Evolutionary conservation across 2,329 filamentous ascomycete genomes (phyloP).

Genomic region (Trichoderma harzianum): DNA sequence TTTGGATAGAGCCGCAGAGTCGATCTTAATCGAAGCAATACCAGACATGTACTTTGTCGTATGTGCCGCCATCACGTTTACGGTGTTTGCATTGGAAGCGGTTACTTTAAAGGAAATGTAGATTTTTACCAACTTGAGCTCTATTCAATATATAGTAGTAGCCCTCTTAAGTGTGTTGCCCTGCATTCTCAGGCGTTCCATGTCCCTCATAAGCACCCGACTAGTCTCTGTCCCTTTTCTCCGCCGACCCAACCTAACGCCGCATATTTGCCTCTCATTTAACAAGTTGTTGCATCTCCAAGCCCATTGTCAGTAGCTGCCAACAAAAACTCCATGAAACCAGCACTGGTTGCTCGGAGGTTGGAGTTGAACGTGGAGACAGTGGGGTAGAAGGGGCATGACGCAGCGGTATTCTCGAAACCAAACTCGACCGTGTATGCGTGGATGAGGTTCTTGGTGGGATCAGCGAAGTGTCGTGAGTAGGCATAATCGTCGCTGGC

Average conservation of each 20-base stretch:
- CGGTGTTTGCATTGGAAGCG: not conserved
- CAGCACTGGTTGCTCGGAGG: constrained; percentile 43
- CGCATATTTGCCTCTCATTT: not conserved
- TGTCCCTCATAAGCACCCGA: not conserved
- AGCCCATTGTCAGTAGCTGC: constrained; percentile 18
- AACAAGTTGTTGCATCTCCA: constrained; percentile 2
- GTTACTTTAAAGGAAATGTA: not conserved
- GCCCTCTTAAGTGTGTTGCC: not conserved
- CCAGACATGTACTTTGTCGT: not conserved
- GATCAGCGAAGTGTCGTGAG: constrained; percentile 38
- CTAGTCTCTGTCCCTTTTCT: not conserved
- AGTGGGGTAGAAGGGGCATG: constrained; percentile 46
- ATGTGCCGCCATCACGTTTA: not conserved
- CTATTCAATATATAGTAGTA: not conserved
- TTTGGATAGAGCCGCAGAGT: not conserved
- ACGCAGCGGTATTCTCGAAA: constrained; percentile 15
- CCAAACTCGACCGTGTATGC: constrained; percentile 49
- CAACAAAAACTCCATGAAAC: constrained; percentile 46
- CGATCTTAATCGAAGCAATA: not conserved
- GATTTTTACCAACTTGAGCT: not conserved
- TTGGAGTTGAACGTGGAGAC: constrained; percentile 39
- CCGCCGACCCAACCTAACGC: not conserved
- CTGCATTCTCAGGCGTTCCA: not conserved
- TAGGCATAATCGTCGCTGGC: constrained; percentile 47
- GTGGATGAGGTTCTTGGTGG: constrained; percentile 36